Evolutionary conservation across 2,329 filamentous ascomycete genomes (phyloP), one percentile per base, ranked within the genome.

Genomic region (Trichoderma oligosporum): DNA sequence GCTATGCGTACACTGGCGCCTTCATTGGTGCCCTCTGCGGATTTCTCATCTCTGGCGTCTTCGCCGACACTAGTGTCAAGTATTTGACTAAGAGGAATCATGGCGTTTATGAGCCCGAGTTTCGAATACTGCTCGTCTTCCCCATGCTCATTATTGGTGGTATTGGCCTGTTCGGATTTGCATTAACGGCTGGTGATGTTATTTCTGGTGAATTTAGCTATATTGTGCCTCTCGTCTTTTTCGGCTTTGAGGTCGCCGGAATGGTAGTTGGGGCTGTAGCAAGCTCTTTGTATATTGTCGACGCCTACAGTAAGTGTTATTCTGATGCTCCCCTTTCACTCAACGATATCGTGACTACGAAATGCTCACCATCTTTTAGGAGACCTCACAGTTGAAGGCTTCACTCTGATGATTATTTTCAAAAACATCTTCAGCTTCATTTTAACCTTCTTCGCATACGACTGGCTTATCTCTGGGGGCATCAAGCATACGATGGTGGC

Each of bases 391-490:
- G 83, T 96, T 46, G 92, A 97, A 73, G 89, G 86, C 6, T 96
- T 96, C 70, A 96, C 91, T 0, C 89, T 90, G 72, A 82, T 94
- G 70, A 82, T 96, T 62, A 86, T 96, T 54, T 96, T 97, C 79
- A 97, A 97, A 74, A 96, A 97, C 72, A 82, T 97, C 61, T 96
- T 97, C 75, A 89, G 86, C 61, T 97, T 95, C 66, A 83, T 85
- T 6, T 76, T 97, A 56, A 96, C 92, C 0, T 95, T 86, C 70
- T 87, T 83, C 63, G 91, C 90, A 1, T 96, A 90, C 66, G 79
- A 91, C 57, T 97, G 93, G 92, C 78, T 96, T 24, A 78, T 87
- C 8, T 63, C 74, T 1, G 83, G 83, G 1, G 82, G 86, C n/a
- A 82, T 84, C 59, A 78, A 80, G 45, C 70, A 71, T 4, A 76